Conservation (phyloP, 2,329 filamentous ascomycete species). For the Diplodia scrobiculata region DNA sequence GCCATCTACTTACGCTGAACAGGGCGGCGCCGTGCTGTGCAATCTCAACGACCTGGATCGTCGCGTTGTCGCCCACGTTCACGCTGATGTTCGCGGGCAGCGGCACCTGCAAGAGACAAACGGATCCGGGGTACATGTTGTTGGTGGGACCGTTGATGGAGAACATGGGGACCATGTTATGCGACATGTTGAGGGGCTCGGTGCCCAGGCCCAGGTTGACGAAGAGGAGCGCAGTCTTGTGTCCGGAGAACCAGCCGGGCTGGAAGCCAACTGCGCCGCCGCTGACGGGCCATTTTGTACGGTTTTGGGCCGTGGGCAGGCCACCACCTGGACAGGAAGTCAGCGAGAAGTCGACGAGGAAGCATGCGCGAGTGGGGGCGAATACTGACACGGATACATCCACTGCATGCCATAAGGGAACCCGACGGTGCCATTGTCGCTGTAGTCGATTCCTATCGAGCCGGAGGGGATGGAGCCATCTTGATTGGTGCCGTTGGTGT, state of each 20-base stretch:
- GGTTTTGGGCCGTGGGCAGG: slow-evolving; percentile 72
- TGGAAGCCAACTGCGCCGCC: slow-evolving; percentile 90
- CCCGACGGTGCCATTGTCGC: slow-evolving; percentile 44
- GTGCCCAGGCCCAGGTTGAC: slow-evolving; percentile 87
- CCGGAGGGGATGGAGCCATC: slow-evolving; percentile 44
- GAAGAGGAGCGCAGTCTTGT: slow-evolving; percentile 79
- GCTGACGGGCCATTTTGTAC: slow-evolving; percentile 85
- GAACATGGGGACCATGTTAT: slow-evolving; percentile 77
- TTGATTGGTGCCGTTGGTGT: slow-evolving; percentile 66
- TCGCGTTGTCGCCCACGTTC: slow-evolving; percentile 81
- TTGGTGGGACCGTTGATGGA: slow-evolving; percentile 80
- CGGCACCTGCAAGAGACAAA: slow-evolving; percentile 88
- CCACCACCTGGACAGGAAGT: slow-evolving; percentile 70
- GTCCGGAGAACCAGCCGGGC: slow-evolving; percentile 94
- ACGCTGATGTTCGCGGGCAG: slow-evolving; percentile 72
- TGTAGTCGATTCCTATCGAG: slow-evolving; percentile 51
- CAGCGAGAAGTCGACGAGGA: background rate
- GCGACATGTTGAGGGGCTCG: slow-evolving; percentile 83
- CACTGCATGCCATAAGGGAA: slow-evolving; percentile 93
- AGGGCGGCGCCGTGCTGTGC: slow-evolving; percentile 81
- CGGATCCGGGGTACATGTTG: slow-evolving; percentile 79
- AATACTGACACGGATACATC: slow-evolving; percentile 83
- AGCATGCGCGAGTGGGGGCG: background rate
- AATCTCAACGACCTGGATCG: slow-evolving; percentile 82
- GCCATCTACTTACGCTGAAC: slow-evolving; percentile 64